Base-by-base conservation (phyloP, 1,139 yeast species). In the Blastobotrys ciferrii region DNA sequence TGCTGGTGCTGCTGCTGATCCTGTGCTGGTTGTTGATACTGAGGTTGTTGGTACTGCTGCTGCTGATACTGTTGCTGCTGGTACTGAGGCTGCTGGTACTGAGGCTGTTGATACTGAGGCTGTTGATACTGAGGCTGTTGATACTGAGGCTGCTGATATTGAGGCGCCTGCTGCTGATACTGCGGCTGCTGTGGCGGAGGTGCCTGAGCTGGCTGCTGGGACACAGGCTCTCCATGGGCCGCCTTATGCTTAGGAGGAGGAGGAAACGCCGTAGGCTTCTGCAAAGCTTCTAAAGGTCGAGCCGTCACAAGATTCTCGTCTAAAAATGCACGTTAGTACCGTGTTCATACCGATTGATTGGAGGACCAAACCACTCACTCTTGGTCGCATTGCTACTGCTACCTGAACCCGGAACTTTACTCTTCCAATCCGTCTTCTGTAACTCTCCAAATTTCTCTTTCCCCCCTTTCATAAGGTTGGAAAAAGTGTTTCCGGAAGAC, bases 161-260 rank as follows among this genome's bases (percentile, higher is more conserved):
- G 50, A 13, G 42, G 44, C n/a, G 33, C 49, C n/a, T 41, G 47
- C 13, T 58, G 56, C 43, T 30, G 50, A 33, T 20, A 33, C 13
- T 54, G 47, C 17, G 59, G 55, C 13, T 54, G 47, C 18, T 58
- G 56, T 15, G 53, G 56, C 42, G 45, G 48, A 43, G 51, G 42
- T 15, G 54, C 53, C 42, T 43, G 48, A 41, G 51, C 38, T 33
- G 18, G 51, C 32, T 38, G 49, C 44, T 32, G 51, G 32, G 19
- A 13, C 39, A 28, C 48, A 20, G 42, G 70, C 5, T 68, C 73
- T 2, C 75, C 71, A 46, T 62, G 61, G 32, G 58, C 59, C 6
- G 59, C 54, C 50, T 70, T 47, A 47, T 65, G 63, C 70, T 69
- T 56, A 0, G 84, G 85, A 1, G 84, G 85, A 1, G 82, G 75